Conservation (phyloP, 2,329 filamentous ascomycete genomes). For the Epichloe brachyelytri region DNA sequence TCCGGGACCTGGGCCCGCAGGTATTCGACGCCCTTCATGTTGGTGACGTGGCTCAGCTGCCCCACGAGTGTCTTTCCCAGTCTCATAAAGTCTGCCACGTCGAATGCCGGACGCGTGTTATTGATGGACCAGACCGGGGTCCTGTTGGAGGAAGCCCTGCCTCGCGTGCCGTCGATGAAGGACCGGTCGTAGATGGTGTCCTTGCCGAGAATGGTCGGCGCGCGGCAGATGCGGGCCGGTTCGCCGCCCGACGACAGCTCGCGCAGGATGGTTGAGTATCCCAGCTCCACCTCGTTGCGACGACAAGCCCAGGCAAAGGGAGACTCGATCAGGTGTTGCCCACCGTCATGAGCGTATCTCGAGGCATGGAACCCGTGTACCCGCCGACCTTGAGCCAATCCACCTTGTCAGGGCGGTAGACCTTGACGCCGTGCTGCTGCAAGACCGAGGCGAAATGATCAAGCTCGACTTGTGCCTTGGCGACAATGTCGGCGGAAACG, state of each 20-base stretch:
- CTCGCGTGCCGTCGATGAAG: neutral
- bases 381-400: conserved; percentile 14
- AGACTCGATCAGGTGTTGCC: conserved; percentile 19
- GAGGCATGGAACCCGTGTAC: conserved; percentile 22
- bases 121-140: conserved; percentile 17
- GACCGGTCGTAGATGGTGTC: conserved; percentile 12
- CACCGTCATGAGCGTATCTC: conserved; percentile 20
- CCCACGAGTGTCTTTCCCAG: conserved; percentile 19
- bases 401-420: conserved; percentile 13
- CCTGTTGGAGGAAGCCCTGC: neutral
- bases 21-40: conserved; percentile 18
- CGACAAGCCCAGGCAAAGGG: conserved; percentile 19
- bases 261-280: conserved; percentile 5
- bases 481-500: conserved; percentile 12
- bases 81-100: conserved; percentile 22
- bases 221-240: conserved; percentile 6
- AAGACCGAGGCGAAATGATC: conserved; percentile 14
- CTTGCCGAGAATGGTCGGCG: conserved; percentile 6
- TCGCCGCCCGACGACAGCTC: conserved; percentile 1
- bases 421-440: conserved; percentile 11
- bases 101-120: conserved; percentile 20
- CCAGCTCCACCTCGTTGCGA: conserved; percentile 12
- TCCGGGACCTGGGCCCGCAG: conserved; percentile 12
- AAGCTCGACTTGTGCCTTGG: conserved; percentile 12
- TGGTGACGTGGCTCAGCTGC: conserved; percentile 21